Evolutionary conservation across 495 filamentous ascomycete genomes (phyloP), one percentile per base, ranked within the genome.

Genomic region (Friedmanniomyces simplex): DNA sequence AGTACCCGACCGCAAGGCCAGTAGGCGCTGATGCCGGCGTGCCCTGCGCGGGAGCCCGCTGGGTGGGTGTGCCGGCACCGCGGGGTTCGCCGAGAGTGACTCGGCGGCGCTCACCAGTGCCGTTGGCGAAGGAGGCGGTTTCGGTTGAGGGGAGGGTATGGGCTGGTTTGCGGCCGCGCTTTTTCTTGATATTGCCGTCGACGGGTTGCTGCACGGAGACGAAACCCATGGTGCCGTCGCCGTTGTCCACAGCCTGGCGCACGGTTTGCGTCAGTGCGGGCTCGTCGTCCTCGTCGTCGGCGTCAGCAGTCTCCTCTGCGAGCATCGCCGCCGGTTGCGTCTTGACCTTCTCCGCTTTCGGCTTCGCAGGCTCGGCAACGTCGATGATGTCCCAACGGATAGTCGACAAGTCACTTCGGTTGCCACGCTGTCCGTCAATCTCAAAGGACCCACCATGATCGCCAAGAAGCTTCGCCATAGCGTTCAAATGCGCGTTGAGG

Each of bases 371-470:
- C 18, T 63, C 58, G 49, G 32, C 34, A 5, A 81, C 79, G 66
- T 88, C 85, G 1, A 88, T 72, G 16, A 85, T 48, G 67, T 87
- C 84, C 85, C 85, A 89, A 30, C 76, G 69, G 22, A 89, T 71
- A 0, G 82, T 86, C n/a, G 67, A 67, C 13, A 88, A 63, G 65
- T 89, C 83, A 10, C 73, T 48, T 4, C 70, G 13, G 64, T 62
- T 37, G 59, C 51, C 52, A 72, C 70, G 1, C 83, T 65, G n/a
- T 67, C 62, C 52, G 14, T 56, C 48, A 24, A 32, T 3, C 55
- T 65, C 49, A 28, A 45, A 50, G 7, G 87, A 59, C 7, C 62
- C 43, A 4, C 76, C 67, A 20, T 63, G 57, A 25, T 55, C 21
- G 6, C 61, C 53, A 1, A 63, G 53, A 10, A 63, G 36, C 39